phyloP scores from a whole-genome alignment of 306 rosid genomes.

The Vigna hirtella region DNA sequence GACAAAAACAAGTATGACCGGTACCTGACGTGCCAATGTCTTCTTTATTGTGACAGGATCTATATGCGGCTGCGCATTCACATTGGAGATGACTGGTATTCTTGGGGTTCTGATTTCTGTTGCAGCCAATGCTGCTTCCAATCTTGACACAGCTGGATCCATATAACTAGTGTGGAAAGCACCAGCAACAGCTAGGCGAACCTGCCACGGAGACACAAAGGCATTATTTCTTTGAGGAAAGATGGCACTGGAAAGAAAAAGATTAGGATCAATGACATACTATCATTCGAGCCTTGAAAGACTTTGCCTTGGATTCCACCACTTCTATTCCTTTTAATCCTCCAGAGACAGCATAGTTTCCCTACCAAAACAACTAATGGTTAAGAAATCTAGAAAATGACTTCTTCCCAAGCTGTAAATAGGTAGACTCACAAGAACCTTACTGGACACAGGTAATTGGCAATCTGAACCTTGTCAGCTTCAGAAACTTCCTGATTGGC shows the following conservation, averaged over 20 bases:
- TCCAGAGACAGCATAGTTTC: slow-evolving; percentile 97
- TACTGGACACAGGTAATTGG: slow-evolving; percentile 92
- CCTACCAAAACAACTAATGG: slow-evolving; percentile 55
- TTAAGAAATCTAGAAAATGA: slow-evolving; percentile 28
- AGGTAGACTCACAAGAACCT: slow-evolving; percentile 48
- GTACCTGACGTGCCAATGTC: slow-evolving; percentile 89
- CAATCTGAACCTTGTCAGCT: slow-evolving; percentile 86
- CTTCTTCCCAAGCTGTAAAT: slow-evolving; percentile 35
- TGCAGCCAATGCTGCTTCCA: slow-evolving; percentile 90
- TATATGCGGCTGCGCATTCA: slow-evolving; percentile 86
- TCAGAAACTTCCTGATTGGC: slow-evolving; percentile 93
- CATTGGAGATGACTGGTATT: slow-evolving; percentile 96
- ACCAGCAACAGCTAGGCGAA: slow-evolving; percentile 96
- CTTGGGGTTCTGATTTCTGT: slow-evolving; percentile 82
- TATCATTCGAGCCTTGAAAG: slow-evolving; percentile 99
- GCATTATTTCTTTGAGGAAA: slow-evolving; percentile 41
- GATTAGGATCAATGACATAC: slow-evolving; percentile 51
- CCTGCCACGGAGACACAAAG: slow-evolving; percentile 54
- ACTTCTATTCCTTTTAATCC: slow-evolving; percentile 94
- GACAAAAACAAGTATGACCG: slow-evolving; percentile 18
- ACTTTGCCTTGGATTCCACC: slow-evolving; percentile 94
- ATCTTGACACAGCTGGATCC: slow-evolving; percentile 97
- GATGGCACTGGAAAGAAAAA: slow-evolving; percentile 2
- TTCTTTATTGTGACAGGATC: slow-evolving; percentile 86
- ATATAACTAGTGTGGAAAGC: slow-evolving; percentile 95